Evolutionary conservation across 495 filamentous ascomycete genomes (phyloP).

Genomic region (Arthonia radiata): DNA sequence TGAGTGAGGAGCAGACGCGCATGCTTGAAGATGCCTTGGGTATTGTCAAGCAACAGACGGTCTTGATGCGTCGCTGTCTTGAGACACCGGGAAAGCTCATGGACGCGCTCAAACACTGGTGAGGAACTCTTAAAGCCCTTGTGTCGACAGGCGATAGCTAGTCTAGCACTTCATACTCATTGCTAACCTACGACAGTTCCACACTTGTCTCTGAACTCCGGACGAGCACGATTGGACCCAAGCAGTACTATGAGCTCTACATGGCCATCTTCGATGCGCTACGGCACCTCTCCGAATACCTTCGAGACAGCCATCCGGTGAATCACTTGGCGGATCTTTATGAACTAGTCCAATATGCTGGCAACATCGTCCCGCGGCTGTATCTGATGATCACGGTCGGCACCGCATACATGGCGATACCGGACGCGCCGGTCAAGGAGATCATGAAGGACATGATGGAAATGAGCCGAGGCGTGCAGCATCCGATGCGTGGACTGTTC

Average conservation of each 20-base stretch:
- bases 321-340: slow-evolving; percentile 97
- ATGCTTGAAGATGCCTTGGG: slow-evolving; percentile 90
- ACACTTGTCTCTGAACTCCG: slow-evolving; percentile 92
- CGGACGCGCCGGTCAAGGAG: slow-evolving; percentile 96
- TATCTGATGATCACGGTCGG: slow-evolving; percentile 98
- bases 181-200: too few species aligned
- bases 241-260: slow-evolving; percentile 98
- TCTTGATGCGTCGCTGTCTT: slow-evolving; percentile 88
- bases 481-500: slow-evolving; percentile 84
- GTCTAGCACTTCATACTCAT: too few species aligned
- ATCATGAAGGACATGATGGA: slow-evolving; percentile 99
- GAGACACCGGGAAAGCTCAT: slow-evolving; percentile 97
- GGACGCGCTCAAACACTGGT: slow-evolving; percentile 99
- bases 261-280: slow-evolving; percentile 97
- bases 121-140: too few species aligned
- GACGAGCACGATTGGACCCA: slow-evolving; percentile 82
- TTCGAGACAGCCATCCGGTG: slow-evolving; percentile 88
- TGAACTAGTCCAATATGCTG: slow-evolving; percentile 96
- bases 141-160: too few species aligned
- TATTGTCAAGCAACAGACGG: slow-evolving; percentile 87
- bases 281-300: slow-evolving; percentile 85
- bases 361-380: slow-evolving; percentile 86
- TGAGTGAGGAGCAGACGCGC: slow-evolving; percentile 80
- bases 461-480: slow-evolving; percentile 94
- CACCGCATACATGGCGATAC: slow-evolving; percentile 95